These are phyloP conservation scores for Amborella trichopoda DNA, from an alignment of 164 flowering plant species.

Conservation along the genomic window DNA sequence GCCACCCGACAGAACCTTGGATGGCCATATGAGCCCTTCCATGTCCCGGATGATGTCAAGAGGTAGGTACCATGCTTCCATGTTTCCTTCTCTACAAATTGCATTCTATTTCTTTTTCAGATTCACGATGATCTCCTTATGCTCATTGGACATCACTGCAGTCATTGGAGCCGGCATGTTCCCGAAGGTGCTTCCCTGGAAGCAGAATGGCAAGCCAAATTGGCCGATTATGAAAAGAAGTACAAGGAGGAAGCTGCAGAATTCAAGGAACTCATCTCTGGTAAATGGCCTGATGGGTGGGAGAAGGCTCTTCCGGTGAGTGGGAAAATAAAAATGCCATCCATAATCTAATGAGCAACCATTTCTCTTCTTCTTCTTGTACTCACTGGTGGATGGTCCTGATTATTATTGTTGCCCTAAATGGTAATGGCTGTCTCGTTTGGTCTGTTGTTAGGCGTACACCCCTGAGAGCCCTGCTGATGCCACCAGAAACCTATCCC, in stretches of 20 bases:
- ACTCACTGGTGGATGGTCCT: no score
- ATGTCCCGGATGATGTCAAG: conserved; percentile 91
- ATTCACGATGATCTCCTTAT: background rate
- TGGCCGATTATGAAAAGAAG: conserved; percentile 85
- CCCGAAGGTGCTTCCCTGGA: conserved; percentile 76
- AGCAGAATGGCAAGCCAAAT: conserved; percentile 93
- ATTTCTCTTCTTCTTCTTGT: no score
- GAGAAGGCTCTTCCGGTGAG: conserved; percentile 97
- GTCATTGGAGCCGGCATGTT: conserved; percentile 94
- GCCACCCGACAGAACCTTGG: conserved; percentile 93
- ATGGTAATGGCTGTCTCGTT: no score
- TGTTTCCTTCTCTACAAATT: no score
- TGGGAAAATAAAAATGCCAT: conserved; percentile 1
- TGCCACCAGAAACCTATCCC: conserved; percentile 92
- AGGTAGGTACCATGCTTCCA: no score
- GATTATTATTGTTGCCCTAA: no score
- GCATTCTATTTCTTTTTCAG: no score
- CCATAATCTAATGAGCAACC: no score
- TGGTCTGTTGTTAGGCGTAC: conserved; percentile 64
- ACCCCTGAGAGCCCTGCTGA: conserved; percentile 89
- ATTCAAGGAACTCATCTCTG: conserved; percentile 49
- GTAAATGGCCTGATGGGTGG: conserved; percentile 85
- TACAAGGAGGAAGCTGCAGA: conserved; percentile 82
- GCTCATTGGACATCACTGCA: conserved; percentile 13
- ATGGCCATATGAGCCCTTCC: conserved; percentile 92